Percentiles rank a stretch among this genome's conserved stretches.
Conservation (phyloP, 805 yeast species). For the Cyberlindnera euphorbiae region DNA sequence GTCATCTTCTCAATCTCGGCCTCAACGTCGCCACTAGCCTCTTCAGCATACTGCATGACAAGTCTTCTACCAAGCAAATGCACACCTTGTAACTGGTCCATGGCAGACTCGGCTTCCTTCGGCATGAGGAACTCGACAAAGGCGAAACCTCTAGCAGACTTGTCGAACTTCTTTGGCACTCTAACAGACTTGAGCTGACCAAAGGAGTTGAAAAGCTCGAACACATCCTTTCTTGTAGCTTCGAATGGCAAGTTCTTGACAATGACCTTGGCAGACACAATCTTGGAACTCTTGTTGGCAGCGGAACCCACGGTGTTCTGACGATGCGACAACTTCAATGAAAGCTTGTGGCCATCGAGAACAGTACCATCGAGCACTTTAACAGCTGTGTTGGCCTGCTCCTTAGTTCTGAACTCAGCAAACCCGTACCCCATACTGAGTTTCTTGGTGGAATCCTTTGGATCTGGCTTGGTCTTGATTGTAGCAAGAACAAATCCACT, state of each 20-base stretch:
- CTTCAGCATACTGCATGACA: slow-evolving; percentile 88
- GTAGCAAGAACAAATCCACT: slow-evolving; percentile 80
- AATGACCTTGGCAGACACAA: slow-evolving; percentile 46
- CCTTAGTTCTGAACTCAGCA: slow-evolving; percentile 78
- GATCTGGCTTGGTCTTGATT: slow-evolving; percentile 84
- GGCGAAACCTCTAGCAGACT: slow-evolving; percentile 94
- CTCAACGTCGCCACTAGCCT: slow-evolving; percentile 78
- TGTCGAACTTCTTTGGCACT: slow-evolving; percentile 94
- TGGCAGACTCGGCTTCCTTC: slow-evolving; percentile 90
- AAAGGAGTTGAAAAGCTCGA: slow-evolving; percentile 87
- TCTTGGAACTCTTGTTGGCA: slow-evolving; percentile 15
- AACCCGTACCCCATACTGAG: slow-evolving; percentile 98
- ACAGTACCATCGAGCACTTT: slow-evolving; percentile 66
- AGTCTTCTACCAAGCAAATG: slow-evolving; percentile 93
- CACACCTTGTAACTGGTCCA: slow-evolving; percentile 91
- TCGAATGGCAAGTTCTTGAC: slow-evolving; percentile 97
- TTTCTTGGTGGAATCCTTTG: slow-evolving; percentile 59
- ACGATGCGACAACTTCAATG: slow-evolving; percentile 84
- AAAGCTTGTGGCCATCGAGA: slow-evolving; percentile 86
- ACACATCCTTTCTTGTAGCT: slow-evolving; percentile 88
- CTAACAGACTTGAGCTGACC: slow-evolving; percentile 93
- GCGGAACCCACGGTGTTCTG: slow-evolving; percentile 38
- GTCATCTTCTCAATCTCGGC: slow-evolving; percentile 91
- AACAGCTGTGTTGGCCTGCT: slow-evolving; percentile 75
- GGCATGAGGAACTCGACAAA: slow-evolving; percentile 86